Percentiles rank a stretch among this genome's conserved stretches.
phyloP scores from a whole-genome alignment of 352 stramenopile genomes.

The Pythium diclinum region DNA sequence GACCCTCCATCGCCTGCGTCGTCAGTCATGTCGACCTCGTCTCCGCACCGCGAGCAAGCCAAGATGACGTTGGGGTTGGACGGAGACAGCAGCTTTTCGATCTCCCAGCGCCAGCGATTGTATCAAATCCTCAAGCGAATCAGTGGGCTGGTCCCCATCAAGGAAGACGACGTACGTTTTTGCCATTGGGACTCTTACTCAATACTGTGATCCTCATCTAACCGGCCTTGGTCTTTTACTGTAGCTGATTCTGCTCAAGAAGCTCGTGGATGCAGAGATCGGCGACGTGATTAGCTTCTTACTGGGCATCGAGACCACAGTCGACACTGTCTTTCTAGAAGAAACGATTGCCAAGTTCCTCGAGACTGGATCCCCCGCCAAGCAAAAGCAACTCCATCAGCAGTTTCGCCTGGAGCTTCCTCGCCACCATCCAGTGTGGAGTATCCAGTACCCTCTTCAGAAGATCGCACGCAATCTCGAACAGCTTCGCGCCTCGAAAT shows the following conservation, averaged over 20 bases:
- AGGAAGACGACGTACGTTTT: slow-evolving; percentile 60
- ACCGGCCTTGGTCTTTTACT: not conserved
- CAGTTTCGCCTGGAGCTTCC: slow-evolving; percentile 30
- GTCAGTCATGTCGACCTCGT: slow-evolving; percentile 22
- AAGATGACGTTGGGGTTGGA: slow-evolving; percentile 53
- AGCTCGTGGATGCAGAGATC: slow-evolving; percentile 66
- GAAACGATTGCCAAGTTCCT: slow-evolving; percentile 40
- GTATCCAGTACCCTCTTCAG: slow-evolving; percentile 66
- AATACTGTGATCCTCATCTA: not conserved
- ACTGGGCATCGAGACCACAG: slow-evolving; percentile 42
- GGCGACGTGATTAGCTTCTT: slow-evolving; percentile 70
- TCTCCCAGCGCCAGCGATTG: slow-evolving; percentile 54
- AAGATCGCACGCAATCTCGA: slow-evolving; percentile 71
- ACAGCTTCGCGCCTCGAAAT: slow-evolving; percentile 27
- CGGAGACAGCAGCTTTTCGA: slow-evolving; percentile 34
- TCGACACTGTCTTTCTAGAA: slow-evolving; percentile 28
- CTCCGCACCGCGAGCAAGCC: slow-evolving; percentile 37
- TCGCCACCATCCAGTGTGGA: slow-evolving; percentile 44
- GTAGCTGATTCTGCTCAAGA: slow-evolving; percentile 65
- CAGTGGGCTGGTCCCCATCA: slow-evolving; percentile 38
- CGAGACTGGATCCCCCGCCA: slow-evolving; percentile 54
- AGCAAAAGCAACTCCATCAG: slow-evolving; percentile 32
- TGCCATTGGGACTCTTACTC: too few species aligned
- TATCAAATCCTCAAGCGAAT: slow-evolving; percentile 69
- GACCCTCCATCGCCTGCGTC: slow-evolving; percentile 10